These are phyloP conservation scores for Collybiopsis luxurians DNA, from an alignment of 768 basidiomycete genomes.

Conservation along the genomic window DNA sequence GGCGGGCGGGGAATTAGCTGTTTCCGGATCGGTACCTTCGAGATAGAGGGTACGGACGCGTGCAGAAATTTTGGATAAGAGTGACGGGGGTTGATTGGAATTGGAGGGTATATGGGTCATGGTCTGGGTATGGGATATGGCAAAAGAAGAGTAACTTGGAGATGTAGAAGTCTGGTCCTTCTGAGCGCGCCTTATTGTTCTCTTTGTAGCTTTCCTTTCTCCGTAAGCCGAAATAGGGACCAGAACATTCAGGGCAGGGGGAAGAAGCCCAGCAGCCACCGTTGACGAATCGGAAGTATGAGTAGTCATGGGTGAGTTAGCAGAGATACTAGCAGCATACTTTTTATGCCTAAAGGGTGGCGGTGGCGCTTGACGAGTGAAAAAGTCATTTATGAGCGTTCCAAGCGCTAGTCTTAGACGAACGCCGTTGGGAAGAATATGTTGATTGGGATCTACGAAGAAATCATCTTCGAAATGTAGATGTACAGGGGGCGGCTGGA, in stretches of 20 bases:
- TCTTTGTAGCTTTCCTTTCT: not conserved
- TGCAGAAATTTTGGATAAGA: constrained; percentile 18
- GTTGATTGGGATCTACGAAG: constrained; percentile 53
- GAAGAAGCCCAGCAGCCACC: not conserved
- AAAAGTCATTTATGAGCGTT: constrained; percentile 79
- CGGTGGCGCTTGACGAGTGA: constrained; percentile 66
- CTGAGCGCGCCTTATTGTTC: not conserved
- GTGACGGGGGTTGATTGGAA: not conserved
- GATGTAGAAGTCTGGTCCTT: not conserved
- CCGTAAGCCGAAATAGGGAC: constrained; percentile 3
- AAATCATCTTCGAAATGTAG: constrained; percentile 54
- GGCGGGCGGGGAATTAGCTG: constrained; percentile 59
- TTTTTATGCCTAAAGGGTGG: constrained; percentile 43
- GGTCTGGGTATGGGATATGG: not conserved
- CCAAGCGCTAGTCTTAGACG: constrained; percentile 72
- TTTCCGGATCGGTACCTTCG: constrained; percentile 58
- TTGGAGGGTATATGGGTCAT: constrained; percentile 6
- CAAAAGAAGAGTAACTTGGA: constrained; percentile 1
- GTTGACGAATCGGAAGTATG: not conserved
- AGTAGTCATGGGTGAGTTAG: constrained; percentile 13
- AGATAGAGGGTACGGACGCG: constrained; percentile 53
- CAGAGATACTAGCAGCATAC: constrained; percentile 18
- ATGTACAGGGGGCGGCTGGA: constrained; percentile 68
- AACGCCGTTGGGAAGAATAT: constrained; percentile 77
- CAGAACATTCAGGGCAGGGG: not conserved